phyloP scores from a whole-genome alignment of 495 filamentous ascomycete species.

The Mycothermus thermophilus region DNA sequence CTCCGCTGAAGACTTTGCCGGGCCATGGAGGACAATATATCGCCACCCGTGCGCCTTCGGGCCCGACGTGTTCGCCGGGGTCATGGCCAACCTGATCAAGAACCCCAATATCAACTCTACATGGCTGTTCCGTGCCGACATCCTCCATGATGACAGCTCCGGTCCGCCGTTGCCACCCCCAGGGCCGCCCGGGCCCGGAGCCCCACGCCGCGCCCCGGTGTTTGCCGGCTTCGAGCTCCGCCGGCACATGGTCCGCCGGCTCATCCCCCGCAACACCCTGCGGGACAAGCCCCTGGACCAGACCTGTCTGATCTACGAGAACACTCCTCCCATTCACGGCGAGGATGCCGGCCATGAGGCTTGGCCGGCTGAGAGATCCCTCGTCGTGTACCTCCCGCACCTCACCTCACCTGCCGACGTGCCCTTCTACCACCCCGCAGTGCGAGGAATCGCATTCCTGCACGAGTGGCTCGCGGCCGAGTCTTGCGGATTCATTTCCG shows the following conservation, averaged over 20 bases:
- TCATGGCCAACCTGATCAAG: slow-evolving; percentile 58
- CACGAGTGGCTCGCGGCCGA: slow-evolving; percentile 40
- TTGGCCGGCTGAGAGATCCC: no score
- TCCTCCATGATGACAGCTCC: slow-evolving; percentile 52
- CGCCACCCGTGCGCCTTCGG: slow-evolving; percentile 43
- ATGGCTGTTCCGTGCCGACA: slow-evolving; percentile 77
- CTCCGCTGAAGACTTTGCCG: slow-evolving; percentile 9
- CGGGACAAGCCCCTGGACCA: slow-evolving; percentile 63
- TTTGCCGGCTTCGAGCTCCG: slow-evolving; percentile 17
- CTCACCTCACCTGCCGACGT: slow-evolving; percentile 43
- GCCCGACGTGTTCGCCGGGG: slow-evolving; percentile 42
- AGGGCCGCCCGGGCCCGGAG: slow-evolving; percentile 16
- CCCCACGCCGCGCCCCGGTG: slow-evolving; percentile 1
- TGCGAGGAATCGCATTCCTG: slow-evolving; percentile 58
- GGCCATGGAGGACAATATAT: slow-evolving; percentile 37
- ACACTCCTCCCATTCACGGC: slow-evolving; percentile 3
- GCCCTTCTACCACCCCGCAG: slow-evolving; percentile 76
- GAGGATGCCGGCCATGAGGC: slow-evolving; percentile 10
- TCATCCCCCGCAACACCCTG: slow-evolving; percentile 69
- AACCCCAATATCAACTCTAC: slow-evolving; percentile 81
- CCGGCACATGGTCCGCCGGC: slow-evolving; percentile 48
- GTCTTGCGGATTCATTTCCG: slow-evolving; percentile 40
- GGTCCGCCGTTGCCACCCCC: no score
- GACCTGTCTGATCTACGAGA: slow-evolving; percentile 58
- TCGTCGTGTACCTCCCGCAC: slow-evolving; percentile 75